Conservation (phyloP, 2,329 filamentous ascomycete genomes). For the Hypoxylon sp. region DNA sequence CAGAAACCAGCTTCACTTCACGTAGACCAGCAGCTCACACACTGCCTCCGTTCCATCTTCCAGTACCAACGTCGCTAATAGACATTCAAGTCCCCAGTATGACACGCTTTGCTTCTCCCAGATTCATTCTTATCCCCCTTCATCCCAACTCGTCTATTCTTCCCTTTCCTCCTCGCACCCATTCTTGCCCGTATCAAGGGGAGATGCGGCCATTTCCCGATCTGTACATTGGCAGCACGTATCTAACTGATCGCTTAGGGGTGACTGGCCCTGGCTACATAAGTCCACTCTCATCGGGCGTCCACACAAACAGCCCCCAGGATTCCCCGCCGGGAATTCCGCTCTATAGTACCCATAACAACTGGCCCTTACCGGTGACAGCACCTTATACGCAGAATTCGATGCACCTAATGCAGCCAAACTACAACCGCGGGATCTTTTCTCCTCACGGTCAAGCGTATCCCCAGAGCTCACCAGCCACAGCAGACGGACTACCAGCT, state of each 20-base stretch:
- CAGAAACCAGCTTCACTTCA: constrained; percentile 72
- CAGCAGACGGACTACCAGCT: constrained; percentile 73
- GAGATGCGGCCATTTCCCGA: constrained; percentile 3
- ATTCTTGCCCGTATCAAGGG: constrained; percentile 24
- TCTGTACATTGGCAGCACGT: constrained; percentile 21
- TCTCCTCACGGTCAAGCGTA: constrained; percentile 58
- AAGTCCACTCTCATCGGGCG: constrained; percentile 72
- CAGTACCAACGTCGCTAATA: constrained; percentile 54
- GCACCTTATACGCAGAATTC: constrained; percentile 69
- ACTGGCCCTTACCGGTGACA: constrained; percentile 72
- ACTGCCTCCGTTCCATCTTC: constrained; percentile 65
- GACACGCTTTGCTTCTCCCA: constrained; percentile 39
- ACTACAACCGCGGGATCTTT: constrained; percentile 56
- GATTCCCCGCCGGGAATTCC: constrained; percentile 67
- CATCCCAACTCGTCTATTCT: background rate
- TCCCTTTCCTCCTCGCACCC: background rate
- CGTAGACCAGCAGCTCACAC: constrained; percentile 78
- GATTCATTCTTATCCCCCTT: constrained; percentile 4
- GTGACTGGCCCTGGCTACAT: constrained; percentile 70
- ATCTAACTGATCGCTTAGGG: constrained; percentile 63
- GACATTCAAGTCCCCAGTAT: constrained; percentile 57
- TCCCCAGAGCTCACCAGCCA: constrained; percentile 69
- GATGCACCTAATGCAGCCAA: constrained; percentile 64
- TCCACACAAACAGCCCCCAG: constrained; percentile 72
- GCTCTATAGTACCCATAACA: constrained; percentile 71